Base-by-base conservation (phyloP, 805 yeast genomes). In the Candida tammaniensis region DNA sequence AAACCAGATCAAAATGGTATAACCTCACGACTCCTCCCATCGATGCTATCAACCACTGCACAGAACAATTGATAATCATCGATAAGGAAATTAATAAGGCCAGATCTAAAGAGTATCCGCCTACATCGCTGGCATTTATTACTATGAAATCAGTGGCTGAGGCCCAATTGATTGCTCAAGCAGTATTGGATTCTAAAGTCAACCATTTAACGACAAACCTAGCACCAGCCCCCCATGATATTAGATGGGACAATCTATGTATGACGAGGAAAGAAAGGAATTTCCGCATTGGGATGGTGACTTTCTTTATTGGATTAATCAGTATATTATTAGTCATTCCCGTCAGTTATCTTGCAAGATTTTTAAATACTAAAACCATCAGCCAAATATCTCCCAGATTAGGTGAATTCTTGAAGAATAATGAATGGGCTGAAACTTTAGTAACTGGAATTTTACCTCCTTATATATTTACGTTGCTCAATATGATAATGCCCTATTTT, bases 151-250 rank as follows among this genome's bases (percentile, higher is more conserved):
- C 93, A 0, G 97, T 88, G 3, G 95, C 96, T 0, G 81, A 88
- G 46, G 97, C 98, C 2, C 98, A 91, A 56, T 82, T 88, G 86
- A 82, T 93, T 18, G 96, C 97, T 0, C 98, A 93, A 56, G 93
- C 97, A 0, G 89, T 91, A 0, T 57, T 93, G 38, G 96, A 89
- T 53, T 97, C 97, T 0, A 74, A 85, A 38, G 87, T 93, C 6
- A 82, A 85, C 52, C 85, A 80, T 38, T 64, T 93, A 34, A 85
- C 89, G 22, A 84, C 96, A 3, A 68, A 75, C 25, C 63, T 88
- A 37, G 98, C 98, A 0, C 98, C 98, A 0, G 95, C 98, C 1
- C 98, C 98, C 4, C 91, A 84, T 50, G 98, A 91, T 55, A 83
- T 91, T 16, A 80, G 86, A 25, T 91, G 98, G 98, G 84, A 80